Base-by-base conservation (phyloP, 169 alveolate species). In the Babesia bovis region DNA sequence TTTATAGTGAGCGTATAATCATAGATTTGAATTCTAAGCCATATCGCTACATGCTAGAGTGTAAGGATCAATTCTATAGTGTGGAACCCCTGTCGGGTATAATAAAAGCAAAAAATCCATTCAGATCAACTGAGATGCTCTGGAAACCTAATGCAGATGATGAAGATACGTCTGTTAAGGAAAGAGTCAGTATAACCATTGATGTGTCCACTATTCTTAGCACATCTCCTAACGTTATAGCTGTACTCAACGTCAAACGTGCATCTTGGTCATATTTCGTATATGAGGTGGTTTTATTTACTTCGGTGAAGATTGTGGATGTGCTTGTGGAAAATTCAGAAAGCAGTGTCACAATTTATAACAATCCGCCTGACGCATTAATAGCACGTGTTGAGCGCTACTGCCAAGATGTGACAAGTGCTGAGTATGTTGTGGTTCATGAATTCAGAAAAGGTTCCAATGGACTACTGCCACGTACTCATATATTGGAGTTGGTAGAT, bases 201-300 rank as follows among this genome's bases (percentile, higher is more conserved):
- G 55, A 47, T 13, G 9, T 47, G 12, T 7, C 25, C 55, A 13
- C 7, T 5, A 5, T 19, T 5, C 9, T 19, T 47, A 26, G 26
- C 7, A 5, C 6, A 12, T 35, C 10, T 52, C 12, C 13, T 0
- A 56, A 40, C 23, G 2, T 59, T 2, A 23, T 59, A 33, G 56
- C 32, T 19, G 4, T 59, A 0, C 21, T 12, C 2, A 38, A 59
- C 19, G 69, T 59, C 17, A 36, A 17, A 3, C 36, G 41, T 10
- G 53, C 40, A 10, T 38, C 7, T 12, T 59, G 69, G 69, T 3
- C 35, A 32, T 59, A 59, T 41, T 59, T 55, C 25, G 40, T 36
- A 6, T 19, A 59, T 15, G 42, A 59, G 53, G 56, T 59, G 42
- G 55, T 59, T 23, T 32, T 42, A 40, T 59, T 4, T 32, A 3